These are phyloP conservation scores for Sungouiella blattae DNA, from an alignment of 805 yeast genomes.

Conservation along the genomic window DNA sequence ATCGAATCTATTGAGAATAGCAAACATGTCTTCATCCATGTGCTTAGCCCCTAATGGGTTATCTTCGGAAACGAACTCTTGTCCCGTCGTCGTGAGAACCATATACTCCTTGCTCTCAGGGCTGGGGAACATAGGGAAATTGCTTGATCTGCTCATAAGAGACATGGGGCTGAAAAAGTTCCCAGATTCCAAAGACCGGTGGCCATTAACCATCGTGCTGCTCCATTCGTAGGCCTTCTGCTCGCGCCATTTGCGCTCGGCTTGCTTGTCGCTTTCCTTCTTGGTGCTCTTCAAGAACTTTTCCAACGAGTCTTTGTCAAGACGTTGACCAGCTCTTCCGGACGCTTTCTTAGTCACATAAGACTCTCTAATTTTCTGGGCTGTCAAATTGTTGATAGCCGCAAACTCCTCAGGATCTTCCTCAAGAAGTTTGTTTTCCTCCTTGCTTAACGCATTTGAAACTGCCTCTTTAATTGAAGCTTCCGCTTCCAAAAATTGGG, in stretches of 20 bases:
- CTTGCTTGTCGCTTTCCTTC: slow-evolving; percentile 32
- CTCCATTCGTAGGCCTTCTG: slow-evolving; percentile 53
- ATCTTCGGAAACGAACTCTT: slow-evolving; percentile 24
- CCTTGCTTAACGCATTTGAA: slow-evolving; percentile 20
- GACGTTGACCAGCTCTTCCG: slow-evolving; percentile 1
- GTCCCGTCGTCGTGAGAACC: slow-evolving; percentile 33
- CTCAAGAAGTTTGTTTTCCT: slow-evolving; percentile 7
- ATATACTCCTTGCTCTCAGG: slow-evolving; percentile 22
- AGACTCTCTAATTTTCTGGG: slow-evolving; percentile 15
- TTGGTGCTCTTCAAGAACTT: slow-evolving; percentile 43
- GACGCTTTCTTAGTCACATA: slow-evolving; percentile 6
- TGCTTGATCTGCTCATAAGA: slow-evolving; percentile 1
- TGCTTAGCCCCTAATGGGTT: slow-evolving; percentile 40
- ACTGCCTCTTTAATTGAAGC: slow-evolving; percentile 20
- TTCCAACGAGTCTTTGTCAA: slow-evolving; percentile 29
- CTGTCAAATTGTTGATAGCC: slow-evolving; percentile 13
- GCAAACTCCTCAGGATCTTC: slow-evolving; percentile 13
- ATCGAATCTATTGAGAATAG: slow-evolving; percentile 34
- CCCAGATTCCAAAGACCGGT: slow-evolving; percentile 37
- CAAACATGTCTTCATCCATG: slow-evolving; percentile 39
- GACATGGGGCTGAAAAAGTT: slow-evolving; percentile 49
- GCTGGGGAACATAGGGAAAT: slow-evolving; percentile 16
- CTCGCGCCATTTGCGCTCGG: slow-evolving; percentile 45
- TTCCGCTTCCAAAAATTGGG: slow-evolving; percentile 8
- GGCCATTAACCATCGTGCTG: slow-evolving; percentile 28